A percentile compares a stretch with the other conserved stretches of the same genome.
Conservation (phyloP, 495 filamentous ascomycete genomes). For the Lophiotrema nucula region DNA sequence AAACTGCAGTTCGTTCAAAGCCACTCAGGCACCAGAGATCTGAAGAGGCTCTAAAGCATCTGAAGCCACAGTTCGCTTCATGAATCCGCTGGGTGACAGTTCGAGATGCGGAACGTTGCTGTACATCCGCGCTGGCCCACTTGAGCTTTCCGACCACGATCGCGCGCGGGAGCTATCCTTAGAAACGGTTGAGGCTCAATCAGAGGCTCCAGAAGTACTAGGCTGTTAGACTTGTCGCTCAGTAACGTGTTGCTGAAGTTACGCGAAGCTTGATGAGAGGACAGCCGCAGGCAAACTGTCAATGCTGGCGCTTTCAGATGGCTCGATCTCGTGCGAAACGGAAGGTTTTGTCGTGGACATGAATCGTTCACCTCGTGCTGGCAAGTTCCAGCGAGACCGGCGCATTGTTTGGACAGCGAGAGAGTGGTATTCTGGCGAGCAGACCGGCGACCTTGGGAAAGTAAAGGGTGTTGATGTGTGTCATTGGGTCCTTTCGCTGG, state of each 20-base stretch:
- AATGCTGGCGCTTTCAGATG: conserved; percentile 14
- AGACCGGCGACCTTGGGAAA: no score
- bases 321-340: conserved; percentile 3
- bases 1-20: conserved; percentile 14
- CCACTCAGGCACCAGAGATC: conserved; percentile 26
- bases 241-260: conserved; percentile 26
- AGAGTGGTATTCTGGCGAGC: no score
- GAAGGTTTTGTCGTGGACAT: conserved; percentile 1
- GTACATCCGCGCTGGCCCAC: conserved; percentile 24
- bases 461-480: no score
- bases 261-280: conserved; percentile 21
- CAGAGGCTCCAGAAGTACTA: conserved; percentile 13
- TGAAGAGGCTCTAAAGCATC: conserved; percentile 8
- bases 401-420: no score
- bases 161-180: conserved; percentile 37
- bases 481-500: no score
- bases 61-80: conserved; percentile 32
- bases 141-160: conserved; percentile 23
- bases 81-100: conserved; percentile 24
- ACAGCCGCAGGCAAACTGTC: conserved; percentile 8
- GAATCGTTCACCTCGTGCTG: neutral
- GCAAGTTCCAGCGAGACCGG: no score
- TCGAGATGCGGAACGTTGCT: conserved; percentile 17
- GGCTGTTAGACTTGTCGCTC: conserved; percentile 23
- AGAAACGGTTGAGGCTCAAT: conserved; percentile 31